These are phyloP conservation scores for Candida tunisiensis DNA, from an alignment of 1,139 yeast genomes.

Conservation along the genomic window DNA sequence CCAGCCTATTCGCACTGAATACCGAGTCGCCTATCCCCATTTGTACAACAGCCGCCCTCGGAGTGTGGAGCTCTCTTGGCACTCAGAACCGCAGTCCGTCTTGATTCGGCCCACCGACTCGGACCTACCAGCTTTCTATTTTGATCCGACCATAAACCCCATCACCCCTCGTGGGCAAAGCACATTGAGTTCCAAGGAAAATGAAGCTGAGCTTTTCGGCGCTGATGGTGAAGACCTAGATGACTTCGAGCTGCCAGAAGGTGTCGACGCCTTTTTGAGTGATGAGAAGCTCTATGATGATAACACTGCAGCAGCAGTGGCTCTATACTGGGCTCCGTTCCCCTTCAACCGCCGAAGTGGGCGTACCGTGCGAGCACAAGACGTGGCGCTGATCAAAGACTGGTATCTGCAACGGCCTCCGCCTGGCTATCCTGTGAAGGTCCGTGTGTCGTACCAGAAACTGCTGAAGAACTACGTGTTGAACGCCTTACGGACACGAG, in stretches of 20 bases:
- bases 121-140: slow-evolving; percentile 39
- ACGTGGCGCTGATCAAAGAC: slow-evolving; percentile 64
- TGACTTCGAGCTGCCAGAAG: slow-evolving; percentile 10
- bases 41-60: slow-evolving; percentile 68
- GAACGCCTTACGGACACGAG: slow-evolving; percentile 37
- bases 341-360: slow-evolving; percentile 75
- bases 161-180: slow-evolving; percentile 6
- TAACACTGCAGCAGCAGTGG: slow-evolving; percentile 40
- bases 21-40: slow-evolving; percentile 72
- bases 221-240: slow-evolving; percentile 7
- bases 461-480: slow-evolving; percentile 57
- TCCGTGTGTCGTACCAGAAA: slow-evolving; percentile 76
- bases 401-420: slow-evolving; percentile 69
- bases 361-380: slow-evolving; percentile 65
- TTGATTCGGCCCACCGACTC: slow-evolving; percentile 30
- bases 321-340: slow-evolving; percentile 62
- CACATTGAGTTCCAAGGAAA: background rate
- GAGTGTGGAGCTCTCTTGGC: slow-evolving; percentile 41
- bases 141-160: slow-evolving; percentile 39
- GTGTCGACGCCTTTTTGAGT: slow-evolving; percentile 31
- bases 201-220: background rate
- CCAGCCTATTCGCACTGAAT: slow-evolving; percentile 61
- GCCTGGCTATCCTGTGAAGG: slow-evolving; percentile 46
- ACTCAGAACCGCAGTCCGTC: slow-evolving; percentile 42
- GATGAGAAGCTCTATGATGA: slow-evolving; percentile 28